These are phyloP conservation scores for Cucumis melo DNA, from an alignment of 306 rosid species.

Conservation along the genomic window DNA sequence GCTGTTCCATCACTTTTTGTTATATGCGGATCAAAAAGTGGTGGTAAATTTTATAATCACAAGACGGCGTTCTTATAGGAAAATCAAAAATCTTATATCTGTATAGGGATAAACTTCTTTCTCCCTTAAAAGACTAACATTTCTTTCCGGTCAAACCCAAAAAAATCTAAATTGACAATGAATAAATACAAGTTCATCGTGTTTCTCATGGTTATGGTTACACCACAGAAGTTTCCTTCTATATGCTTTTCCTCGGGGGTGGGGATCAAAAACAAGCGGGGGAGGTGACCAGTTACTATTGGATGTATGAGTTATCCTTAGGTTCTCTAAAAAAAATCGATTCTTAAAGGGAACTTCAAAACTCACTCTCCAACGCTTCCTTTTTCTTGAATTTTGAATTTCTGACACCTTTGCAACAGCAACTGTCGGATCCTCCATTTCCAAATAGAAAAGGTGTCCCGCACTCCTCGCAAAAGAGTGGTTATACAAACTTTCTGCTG, in stretches of 20 bases:
- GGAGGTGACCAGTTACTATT: neutral
- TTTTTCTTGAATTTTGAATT: neutral
- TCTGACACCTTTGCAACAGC: neutral
- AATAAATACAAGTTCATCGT: too few species aligned
- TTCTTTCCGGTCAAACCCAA: too few species aligned
- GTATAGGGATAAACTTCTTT: too few species aligned
- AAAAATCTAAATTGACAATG: too few species aligned
- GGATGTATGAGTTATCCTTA: neutral
- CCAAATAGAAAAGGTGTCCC: neutral
- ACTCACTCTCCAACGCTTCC: neutral
- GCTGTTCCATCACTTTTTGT: neutral
- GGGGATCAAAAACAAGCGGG: neutral
- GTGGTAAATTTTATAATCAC: neutral
- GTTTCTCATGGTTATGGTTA: too few species aligned
- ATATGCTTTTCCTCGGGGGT: neutral
- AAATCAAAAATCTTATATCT: too few species aligned
- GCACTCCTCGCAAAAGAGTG: neutral
- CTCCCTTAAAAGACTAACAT: too few species aligned
- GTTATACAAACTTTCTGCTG: neutral
- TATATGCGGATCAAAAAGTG: neutral
- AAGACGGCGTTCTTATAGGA: too few species aligned
- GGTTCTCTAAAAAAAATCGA: neutral
- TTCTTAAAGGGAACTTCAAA: neutral
- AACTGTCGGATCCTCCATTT: neutral
- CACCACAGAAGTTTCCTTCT: too few species aligned